Base-by-base conservation (phyloP, 306 rosid genomes). In the Vigna angularis region DNA sequence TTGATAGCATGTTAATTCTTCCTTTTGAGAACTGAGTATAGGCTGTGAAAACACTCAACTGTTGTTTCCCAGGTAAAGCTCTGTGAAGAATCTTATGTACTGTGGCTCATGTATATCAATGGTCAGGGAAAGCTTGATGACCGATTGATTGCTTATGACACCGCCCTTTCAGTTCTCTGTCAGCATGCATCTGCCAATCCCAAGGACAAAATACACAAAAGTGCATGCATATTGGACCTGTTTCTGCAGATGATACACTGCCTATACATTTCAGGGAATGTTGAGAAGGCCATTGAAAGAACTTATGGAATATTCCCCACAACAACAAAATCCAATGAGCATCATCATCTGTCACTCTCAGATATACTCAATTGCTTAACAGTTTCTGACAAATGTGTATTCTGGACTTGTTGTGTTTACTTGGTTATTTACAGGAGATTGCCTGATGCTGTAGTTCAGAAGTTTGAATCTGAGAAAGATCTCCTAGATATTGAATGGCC, bases 101-200 rank as follows among this genome's bases (percentile, higher is more conserved):
- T 95, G 49, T 95, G 98, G 98, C 93, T 95, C 18, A 85, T 95
- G 93, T 95, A 85, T 87, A 88, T 95, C 83, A 89, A 95, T 81
- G 91, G 97, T 83, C 93, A 91, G 81, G 56, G 22, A 79, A 88
- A 76, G 77, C 86, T 91, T 74, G 87, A 87, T 79, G 95, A 90
- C 50, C 89, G 89, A 49, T 84, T 94, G 82, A 81, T 45, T 74
- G 88, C 95, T 73, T 95, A 87, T 78, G 91, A 86, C 72, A 79
- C 84, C 7, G 96, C 98, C 44, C 85, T 92, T 66, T 83, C 86
- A 48, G 91, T 87, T 3, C 97, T 95, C 76, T 91, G 90, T 83
- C 69, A 47, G 79, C 79, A 77, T 77, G 83, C 85, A 55, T 74
- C 90, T 71, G 76, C 86, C 81, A 75, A 78, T 77, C 83, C 70